These are phyloP conservation scores for Rhizopogon vulgaris DNA, from an alignment of 768 basidiomycete species.

Conservation along the genomic window DNA sequence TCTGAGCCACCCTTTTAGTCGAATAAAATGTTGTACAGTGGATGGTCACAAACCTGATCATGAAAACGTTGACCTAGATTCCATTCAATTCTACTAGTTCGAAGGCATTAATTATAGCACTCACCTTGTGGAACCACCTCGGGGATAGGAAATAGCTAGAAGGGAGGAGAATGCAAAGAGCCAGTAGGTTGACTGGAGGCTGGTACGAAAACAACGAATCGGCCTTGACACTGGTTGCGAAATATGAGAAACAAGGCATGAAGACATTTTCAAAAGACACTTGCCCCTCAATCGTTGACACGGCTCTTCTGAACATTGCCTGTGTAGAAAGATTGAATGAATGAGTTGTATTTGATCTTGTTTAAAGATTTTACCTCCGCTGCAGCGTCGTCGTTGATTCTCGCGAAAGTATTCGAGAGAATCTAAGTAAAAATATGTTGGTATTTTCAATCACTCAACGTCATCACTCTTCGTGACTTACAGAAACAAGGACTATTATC, in stretches of 20 bases:
- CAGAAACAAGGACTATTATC: conserved; percentile 69
- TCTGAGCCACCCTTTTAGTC: conserved; percentile 28
- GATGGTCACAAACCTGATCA: conserved; percentile 55
- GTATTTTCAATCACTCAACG: not conserved
- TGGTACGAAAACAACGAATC: conserved; percentile 93
- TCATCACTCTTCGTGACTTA: conserved; percentile 30
- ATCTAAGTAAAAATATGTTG: conserved; percentile 49
- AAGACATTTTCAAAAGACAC: conserved; percentile 6
- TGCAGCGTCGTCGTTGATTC: conserved; percentile 86
- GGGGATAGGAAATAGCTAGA: conserved; percentile 80
- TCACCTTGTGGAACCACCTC: conserved; percentile 96
- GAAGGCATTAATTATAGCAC: conserved; percentile 5
- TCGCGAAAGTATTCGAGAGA: conserved; percentile 91
- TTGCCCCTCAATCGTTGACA: conserved; percentile 91
- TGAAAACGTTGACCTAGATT: conserved; percentile 73
- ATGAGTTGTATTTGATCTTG: not conserved
- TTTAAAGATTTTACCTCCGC: conserved; percentile 58
- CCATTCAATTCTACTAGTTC: conserved; percentile 11
- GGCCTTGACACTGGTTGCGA: conserved; percentile 62
- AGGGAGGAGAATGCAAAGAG: conserved; percentile 82
- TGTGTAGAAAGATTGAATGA: conserved; percentile 22
- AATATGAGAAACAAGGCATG: conserved; percentile 7
- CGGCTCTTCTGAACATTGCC: conserved; percentile 94
- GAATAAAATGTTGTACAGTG: not conserved
- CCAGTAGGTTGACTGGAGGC: conserved; percentile 86